Conservation (phyloP, 2,329 filamentous ascomycete genomes). For the Colletotrichum acutatum region DNA sequence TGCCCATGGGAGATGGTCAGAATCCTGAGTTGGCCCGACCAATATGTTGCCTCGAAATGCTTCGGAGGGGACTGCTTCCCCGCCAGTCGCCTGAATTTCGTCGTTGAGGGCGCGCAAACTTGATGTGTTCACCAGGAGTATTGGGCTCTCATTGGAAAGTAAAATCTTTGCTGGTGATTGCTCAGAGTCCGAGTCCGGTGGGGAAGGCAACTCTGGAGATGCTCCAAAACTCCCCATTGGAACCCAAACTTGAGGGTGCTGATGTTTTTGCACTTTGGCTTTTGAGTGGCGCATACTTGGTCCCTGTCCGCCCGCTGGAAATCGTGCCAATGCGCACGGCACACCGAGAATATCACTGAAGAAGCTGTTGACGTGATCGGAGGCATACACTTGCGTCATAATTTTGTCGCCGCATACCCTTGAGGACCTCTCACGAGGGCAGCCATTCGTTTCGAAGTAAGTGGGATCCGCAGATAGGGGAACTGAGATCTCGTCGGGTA, state of each 20-base stretch:
- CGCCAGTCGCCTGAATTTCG: conserved; percentile 71
- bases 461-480: conserved; percentile 77
- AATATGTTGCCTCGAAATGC: conserved; percentile 93
- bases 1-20: conserved; percentile 70
- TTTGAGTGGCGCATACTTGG: conserved; percentile 76
- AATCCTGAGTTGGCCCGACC: conserved; percentile 59
- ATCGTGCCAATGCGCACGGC: conserved; percentile 85
- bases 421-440: conserved; percentile 60
- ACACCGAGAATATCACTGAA: conserved; percentile 81
- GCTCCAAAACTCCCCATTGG: conserved; percentile 58
- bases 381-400: conserved; percentile 75
- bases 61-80: conserved; percentile 74
- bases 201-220: conserved; percentile 65
- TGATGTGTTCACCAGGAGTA: conserved; percentile 83
- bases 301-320: conserved; percentile 74
- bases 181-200: conserved; percentile 68
- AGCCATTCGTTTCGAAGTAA: conserved; percentile 57
- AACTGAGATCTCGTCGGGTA: conserved; percentile 55
- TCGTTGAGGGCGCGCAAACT: conserved; percentile 84
- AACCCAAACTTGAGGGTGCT: conserved; percentile 44
- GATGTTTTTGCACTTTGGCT: conserved; percentile 72
- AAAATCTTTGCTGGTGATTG: conserved; percentile 67
- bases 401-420: conserved; percentile 88
- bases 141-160: conserved; percentile 93
- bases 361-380: conserved; percentile 74